phyloP scores from a whole-genome alignment of 148 eudicot species.

The Vaccinium myrtillus region DNA sequence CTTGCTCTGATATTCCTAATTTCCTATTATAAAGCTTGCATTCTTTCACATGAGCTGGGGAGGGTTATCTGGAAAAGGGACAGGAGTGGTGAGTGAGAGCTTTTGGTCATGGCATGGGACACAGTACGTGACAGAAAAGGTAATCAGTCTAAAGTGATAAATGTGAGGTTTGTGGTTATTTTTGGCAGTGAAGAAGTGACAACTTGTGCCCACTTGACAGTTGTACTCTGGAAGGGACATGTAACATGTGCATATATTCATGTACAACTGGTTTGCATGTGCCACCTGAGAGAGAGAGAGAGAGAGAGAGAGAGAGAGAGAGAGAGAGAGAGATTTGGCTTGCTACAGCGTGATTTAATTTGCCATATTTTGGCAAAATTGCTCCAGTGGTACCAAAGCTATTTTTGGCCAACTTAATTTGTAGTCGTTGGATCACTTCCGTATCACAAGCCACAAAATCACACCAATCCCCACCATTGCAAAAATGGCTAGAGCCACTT shows the following conservation, averaged over 20 bases:
- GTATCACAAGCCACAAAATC: too few relatives aligned
- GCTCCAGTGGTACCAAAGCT: too few relatives aligned
- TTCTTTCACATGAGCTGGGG: neutral
- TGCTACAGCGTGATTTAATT: too few relatives aligned
- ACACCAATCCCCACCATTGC: too few relatives aligned
- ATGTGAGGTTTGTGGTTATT: slow-evolving; percentile 18
- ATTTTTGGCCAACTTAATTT: too few relatives aligned
- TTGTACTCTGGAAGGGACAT: slow-evolving; percentile 37
- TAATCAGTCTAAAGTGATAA: neutral
- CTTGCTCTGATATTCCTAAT: neutral
- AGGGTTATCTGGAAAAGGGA: slow-evolving; percentile 25
- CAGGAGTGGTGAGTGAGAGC: slow-evolving; percentile 18
- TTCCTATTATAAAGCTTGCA: neutral
- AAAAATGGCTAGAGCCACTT: too few relatives aligned
- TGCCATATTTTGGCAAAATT: too few relatives aligned
- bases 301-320: neutral
- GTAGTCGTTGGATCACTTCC: too few relatives aligned
- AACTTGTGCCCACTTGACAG: slow-evolving; percentile 27
- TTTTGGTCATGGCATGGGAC: neutral
- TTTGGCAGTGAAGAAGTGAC: slow-evolving; percentile 22
- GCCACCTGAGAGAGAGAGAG: slow-evolving; percentile 19
- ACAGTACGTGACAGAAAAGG: slow-evolving; percentile 7
- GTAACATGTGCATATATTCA: slow-evolving; percentile 35
- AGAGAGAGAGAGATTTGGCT: neutral
- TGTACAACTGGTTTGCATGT: slow-evolving; percentile 17